Conservation (phyloP, 768 basidiomycete genomes). For the Rickenella mellea region DNA sequence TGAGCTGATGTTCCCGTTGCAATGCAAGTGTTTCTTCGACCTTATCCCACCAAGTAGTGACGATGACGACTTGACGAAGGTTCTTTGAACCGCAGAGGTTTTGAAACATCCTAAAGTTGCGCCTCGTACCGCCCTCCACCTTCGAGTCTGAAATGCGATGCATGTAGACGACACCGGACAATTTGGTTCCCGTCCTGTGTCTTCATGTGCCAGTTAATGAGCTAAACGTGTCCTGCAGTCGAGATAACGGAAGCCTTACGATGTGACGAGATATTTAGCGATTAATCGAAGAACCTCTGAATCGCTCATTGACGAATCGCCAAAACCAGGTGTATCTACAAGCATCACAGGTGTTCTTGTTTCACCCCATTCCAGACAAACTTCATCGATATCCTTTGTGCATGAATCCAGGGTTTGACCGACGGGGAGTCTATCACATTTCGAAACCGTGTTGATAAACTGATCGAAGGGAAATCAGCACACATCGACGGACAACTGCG, state of each 20-base stretch:
- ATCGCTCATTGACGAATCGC: constrained; percentile 33
- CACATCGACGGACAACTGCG: background rate
- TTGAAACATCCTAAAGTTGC: constrained; percentile 6
- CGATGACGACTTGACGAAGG: constrained; percentile 11
- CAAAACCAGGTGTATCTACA: constrained; percentile 55
- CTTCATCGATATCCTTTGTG: constrained; percentile 34
- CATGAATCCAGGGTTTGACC: constrained; percentile 40
- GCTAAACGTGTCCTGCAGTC: background rate
- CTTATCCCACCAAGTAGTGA: constrained; percentile 15
- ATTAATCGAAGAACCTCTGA: constrained; percentile 8
- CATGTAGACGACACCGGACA: constrained; percentile 13
- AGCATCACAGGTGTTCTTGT: constrained; percentile 30
- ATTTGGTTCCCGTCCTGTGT: constrained; percentile 1
- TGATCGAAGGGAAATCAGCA: constrained; percentile 2
- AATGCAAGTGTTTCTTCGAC: constrained; percentile 23
- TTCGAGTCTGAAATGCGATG: constrained; percentile 13
- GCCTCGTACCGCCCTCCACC: constrained; percentile 5
- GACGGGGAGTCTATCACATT: constrained; percentile 36
- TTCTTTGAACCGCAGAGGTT: constrained; percentile 11
- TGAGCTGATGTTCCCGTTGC: constrained; percentile 37
- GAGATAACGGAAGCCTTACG: constrained; percentile 1
- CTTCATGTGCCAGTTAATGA: constrained; percentile 5
- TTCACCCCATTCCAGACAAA: constrained; percentile 33
- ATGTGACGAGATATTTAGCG: constrained; percentile 3
- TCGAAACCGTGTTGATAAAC: constrained; percentile 46